Base-by-base conservation (phyloP, 139 green algal species). In the Ettlia oleoabundans region DNA sequence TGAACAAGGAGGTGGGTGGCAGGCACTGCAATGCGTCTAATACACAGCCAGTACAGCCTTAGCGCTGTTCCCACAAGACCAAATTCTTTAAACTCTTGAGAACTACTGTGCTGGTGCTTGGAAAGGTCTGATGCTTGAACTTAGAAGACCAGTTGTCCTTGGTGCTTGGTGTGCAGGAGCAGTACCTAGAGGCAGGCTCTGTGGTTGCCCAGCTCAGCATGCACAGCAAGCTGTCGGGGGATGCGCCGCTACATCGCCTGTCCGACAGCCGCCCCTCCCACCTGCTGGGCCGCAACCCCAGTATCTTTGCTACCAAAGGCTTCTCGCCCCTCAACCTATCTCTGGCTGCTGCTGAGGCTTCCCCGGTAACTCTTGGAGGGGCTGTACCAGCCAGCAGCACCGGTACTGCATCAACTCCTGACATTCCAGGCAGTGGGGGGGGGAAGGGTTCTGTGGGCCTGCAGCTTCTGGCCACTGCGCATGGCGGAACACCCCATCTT, bases 1-100 rank as follows among this genome's bases (percentile, higher is more conserved):
- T 52, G 2, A 53, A 24, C 35, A 80, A 67, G 10, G 53, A 80
- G 73, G 73, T 52, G n/a, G n/a, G n/a, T n/a, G n/a, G n/a, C n/a
- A n/a, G n/a, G n/a, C n/a, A n/a, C n/a, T n/a, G n/a, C n/a, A n/a
- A n/a, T n/a, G n/a, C n/a, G n/a, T n/a, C n/a, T n/a, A n/a, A n/a
- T n/a, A n/a, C n/a, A n/a, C n/a, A n/a, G n/a, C n/a, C n/a, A n/a
- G n/a, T n/a, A n/a, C n/a, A n/a, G n/a, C n/a, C n/a, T n/a, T n/a
- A n/a, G n/a, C n/a, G n/a, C n/a, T n/a, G n/a, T n/a, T n/a, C n/a
- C n/a, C n/a, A n/a, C n/a, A n/a, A n/a, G n/a, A n/a, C n/a, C n/a
- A n/a, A n/a, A n/a, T n/a, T n/a, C n/a, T n/a, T n/a, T n/a, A n/a
- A n/a, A n/a, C n/a, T n/a, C n/a, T n/a, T n/a, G n/a, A n/a, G n/a